Conservation (phyloP, 2,329 filamentous ascomycete species). For the Coniochaeta sp. region DNA sequence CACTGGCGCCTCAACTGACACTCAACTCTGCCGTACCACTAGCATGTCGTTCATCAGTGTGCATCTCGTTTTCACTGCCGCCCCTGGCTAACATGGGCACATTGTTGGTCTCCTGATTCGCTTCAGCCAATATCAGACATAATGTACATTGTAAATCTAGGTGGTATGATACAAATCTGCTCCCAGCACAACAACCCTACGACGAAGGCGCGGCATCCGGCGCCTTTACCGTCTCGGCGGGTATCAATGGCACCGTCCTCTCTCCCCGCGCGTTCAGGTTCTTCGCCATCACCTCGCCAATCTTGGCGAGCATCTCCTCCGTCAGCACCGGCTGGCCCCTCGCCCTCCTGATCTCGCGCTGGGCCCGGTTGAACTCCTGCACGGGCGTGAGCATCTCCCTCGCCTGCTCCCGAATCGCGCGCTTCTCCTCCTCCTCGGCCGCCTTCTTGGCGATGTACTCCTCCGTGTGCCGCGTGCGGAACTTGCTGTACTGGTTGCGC, state of each 20-base stretch:
- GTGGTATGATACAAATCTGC: not conserved
- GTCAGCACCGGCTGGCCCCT: conserved; percentile 50
- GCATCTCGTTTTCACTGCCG: too few relatives aligned
- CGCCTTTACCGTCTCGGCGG: conserved; percentile 1
- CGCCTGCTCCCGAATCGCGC: conserved; percentile 27
- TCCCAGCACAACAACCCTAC: not conserved
- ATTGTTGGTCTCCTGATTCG: too few relatives aligned
- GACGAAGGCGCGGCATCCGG: not conserved
- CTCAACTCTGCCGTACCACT: too few relatives aligned
- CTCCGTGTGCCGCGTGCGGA: conserved; percentile 72
- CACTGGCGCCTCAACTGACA: too few relatives aligned
- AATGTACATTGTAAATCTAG: not conserved
- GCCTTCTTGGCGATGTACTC: conserved; percentile 56
- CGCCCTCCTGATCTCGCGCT: conserved; percentile 42
- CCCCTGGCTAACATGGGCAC: too few relatives aligned
- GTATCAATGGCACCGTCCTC: not conserved
- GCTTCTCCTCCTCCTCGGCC: conserved; percentile 26
- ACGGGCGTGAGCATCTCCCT: conserved; percentile 46
- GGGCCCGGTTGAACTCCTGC: conserved; percentile 51
- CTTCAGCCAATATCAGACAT: not conserved
- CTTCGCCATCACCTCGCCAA: conserved; percentile 53
- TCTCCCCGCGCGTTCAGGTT: conserved; percentile 22
- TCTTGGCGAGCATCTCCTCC: conserved; percentile 53
- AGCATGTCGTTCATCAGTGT: too few relatives aligned
- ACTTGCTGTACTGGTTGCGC: conserved; percentile 72